Base-by-base conservation (phyloP, 352 stramenopile species). In the Globisporangium echinulatum region DNA sequence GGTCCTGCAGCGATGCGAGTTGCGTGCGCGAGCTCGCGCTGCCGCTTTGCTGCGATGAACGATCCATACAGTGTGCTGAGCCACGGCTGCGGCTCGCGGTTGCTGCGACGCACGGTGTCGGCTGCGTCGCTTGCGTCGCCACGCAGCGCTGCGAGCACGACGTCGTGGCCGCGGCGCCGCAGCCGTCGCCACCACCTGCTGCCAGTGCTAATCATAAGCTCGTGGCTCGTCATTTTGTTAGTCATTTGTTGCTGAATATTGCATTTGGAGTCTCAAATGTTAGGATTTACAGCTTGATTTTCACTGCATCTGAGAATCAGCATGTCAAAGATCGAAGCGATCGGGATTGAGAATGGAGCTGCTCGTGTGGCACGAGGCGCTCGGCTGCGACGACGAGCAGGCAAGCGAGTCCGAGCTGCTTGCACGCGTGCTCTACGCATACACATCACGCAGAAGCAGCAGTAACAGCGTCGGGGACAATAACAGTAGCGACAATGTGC, bases 331-430 rank as follows among this genome's bases (percentile, higher is more conserved):
- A 55, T 55, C 37, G 19, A 55, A 33, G 25, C 25, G 25, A 33
- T 33, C 25, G 25, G 25, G 25, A 33, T 33, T 33, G 33, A 65
- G 44, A 53, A 77, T 72, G 75, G 70, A 77, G 70, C 68, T 88
- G 56, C 66, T 88, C 14, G 52, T 88, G 33, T 88, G 76, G 76
- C 76, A 86, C 58, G 77, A 82, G 43, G 70, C 66, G 61, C 70
- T 89, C 14, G 79, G 79, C 42, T 82, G 67, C 14, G 77, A 89
- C 68, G 79, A 89, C 42, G 79, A 89, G 65, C 77, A 85, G 60
- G 79, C 79, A 14, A 69, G 60, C 14, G 68, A 86, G 3, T 58
- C 79, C n/a, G 79, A 89, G 58, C 58, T 82, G 33, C 63, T 66
- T 15, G 69, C 70, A 52, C 70, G 77, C 3, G 64, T 89, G 6